Conservation (phyloP, 2,329 filamentous ascomycete genomes). For the Aspergillus unguis region DNA sequence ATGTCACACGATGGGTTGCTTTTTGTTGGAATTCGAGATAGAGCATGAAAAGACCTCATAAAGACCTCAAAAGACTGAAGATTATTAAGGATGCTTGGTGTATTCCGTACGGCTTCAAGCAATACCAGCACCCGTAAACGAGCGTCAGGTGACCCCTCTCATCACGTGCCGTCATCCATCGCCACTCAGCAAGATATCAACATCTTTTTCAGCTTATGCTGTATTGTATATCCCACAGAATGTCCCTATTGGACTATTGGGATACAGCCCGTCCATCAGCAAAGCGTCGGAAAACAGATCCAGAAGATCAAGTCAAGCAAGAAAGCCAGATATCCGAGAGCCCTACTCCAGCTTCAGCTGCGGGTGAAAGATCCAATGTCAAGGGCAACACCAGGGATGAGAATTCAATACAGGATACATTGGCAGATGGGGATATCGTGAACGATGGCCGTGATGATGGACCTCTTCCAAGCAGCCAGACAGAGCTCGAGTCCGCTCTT, state of each 20-base stretch:
- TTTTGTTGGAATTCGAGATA: too few species aligned
- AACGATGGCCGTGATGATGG: conserved; percentile 4
- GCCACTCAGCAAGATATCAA: too few species aligned
- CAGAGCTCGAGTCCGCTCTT: conserved; percentile 68
- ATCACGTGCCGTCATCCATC: too few species aligned
- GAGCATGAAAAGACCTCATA: too few species aligned
- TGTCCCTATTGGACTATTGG: conserved; percentile 39
- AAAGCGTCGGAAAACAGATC: conserved; percentile 32
- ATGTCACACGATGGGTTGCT: too few species aligned
- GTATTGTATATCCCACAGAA: conserved; percentile 13
- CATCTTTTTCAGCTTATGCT: too few species aligned
- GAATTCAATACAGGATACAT: conserved; percentile 19
- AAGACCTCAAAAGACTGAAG: too few species aligned
- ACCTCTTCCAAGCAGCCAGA: conserved; percentile 46
- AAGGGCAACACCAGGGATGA: conserved; percentile 39
- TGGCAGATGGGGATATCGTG: neutral
- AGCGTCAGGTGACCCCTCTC: too few species aligned
- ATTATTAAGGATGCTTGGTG: too few species aligned
- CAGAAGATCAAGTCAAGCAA: conserved; percentile 7
- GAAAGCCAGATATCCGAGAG: conserved; percentile 6
- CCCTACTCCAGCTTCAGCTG: neutral
- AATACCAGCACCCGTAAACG: too few species aligned
- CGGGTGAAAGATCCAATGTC: conserved; percentile 31
- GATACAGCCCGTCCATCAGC: conserved; percentile 28
- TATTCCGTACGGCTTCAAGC: too few species aligned